phyloP scores from a whole-genome alignment of 2,329 filamentous ascomycete species.

The Diplodia corticola region DNA sequence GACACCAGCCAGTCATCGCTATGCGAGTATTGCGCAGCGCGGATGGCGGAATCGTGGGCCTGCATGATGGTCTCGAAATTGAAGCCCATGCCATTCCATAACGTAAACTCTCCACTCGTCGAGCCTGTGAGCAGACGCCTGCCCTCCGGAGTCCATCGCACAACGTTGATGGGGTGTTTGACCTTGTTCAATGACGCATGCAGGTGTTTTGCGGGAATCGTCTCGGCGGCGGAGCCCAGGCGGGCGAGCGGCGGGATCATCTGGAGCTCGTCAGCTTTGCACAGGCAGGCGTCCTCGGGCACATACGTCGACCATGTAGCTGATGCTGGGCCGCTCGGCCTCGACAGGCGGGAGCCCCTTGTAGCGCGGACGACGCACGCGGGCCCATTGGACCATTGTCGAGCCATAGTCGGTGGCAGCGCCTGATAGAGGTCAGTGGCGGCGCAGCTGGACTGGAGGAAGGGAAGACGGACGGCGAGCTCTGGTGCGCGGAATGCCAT shows the following conservation, averaged over 20 bases:
- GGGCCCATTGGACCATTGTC: conserved; percentile 88
- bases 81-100: conserved; percentile 99
- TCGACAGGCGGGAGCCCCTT: conserved; percentile 71
- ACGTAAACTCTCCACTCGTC: conserved; percentile 94
- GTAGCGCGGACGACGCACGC: conserved; percentile 74
- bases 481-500: conserved; percentile 23
- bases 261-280: conserved; percentile 46
- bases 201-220: conserved; percentile 89
- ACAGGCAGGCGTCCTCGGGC: not conserved
- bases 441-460: not conserved
- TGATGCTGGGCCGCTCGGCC: conserved; percentile 78
- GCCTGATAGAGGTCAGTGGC: conserved; percentile 52
- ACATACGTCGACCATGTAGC: conserved; percentile 85
- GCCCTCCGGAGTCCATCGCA: conserved; percentile 96
- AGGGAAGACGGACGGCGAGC: conserved; percentile 12
- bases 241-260: conserved; percentile 84
- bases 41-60: conserved; percentile 86
- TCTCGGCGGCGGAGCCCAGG: conserved; percentile 73
- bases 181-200: conserved; percentile 99
- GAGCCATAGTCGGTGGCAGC: conserved; percentile 92
- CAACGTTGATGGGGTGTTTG: conserved; percentile 95
- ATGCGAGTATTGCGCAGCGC: conserved; percentile 84
- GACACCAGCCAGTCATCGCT: conserved; percentile 97
- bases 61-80: conserved; percentile 99
- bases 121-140: conserved; percentile 88